Evolutionary conservation across 345 rosid genomes (phyloP), one percentile per base, ranked within the genome.

Genomic region (Populus nigra): DNA sequence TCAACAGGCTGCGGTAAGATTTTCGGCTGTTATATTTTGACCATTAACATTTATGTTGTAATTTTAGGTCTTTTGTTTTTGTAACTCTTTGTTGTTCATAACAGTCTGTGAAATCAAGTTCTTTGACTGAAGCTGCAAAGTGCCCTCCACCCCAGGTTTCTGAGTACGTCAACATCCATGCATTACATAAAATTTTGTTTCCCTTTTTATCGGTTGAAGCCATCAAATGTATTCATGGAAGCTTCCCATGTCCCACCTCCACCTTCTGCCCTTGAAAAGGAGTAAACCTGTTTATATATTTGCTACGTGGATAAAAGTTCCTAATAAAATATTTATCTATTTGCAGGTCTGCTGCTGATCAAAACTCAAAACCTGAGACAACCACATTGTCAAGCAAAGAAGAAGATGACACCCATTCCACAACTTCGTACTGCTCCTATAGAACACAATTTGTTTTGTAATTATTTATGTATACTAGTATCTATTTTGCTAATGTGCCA

Each of bases 371-470:
- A 83, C 80, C 89, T 3, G 63, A 76, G 25, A 77, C 84, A 74
- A 74, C 80, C 65, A 78, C 87, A 79, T 43, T 74, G 53, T 72
- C 80, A 78, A 78, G 76, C 85, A 91, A 90, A 81, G 98, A 93
- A 73, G 96, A 93, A 50, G 98, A 93, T 20, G 99, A 93, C 82
- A 77, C 90, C 3, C 93, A 79, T 80, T 95, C 99, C 63, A 88
- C 90, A 27, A 88, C 97, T 68, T 93, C 94, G 97, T 95, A 95
- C 50, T 82, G 39, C 38, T 76, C 86, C 80, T 76, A 67, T 61
- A 23, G 66, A 75, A n/a, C 69, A 8, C 8, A 73, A 36, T 65
- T 68, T 17, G 9, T 71, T 69, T 25, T 67, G 6, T 63, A 5
- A 29, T 73, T 38, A n/a, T 57, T 53, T 72, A 55, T 68, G 53